Evolutionary conservation across 129 eudicot genomes (phyloP).

Genomic region (Sambucus nigra): DNA sequence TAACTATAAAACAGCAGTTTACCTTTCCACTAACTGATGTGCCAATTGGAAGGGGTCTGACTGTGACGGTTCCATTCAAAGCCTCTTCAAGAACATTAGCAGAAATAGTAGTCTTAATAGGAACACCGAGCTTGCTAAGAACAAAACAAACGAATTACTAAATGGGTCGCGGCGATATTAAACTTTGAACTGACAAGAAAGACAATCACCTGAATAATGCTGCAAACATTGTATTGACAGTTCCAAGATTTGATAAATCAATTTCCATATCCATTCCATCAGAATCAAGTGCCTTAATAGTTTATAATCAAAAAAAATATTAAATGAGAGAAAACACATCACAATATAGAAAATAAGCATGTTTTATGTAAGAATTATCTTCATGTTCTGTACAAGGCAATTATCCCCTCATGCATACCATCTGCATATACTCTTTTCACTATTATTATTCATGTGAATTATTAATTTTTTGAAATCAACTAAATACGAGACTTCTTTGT

Average conservation of each 20-base stretch:
- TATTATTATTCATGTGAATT: too few relatives aligned
- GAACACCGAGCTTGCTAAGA: conserved; percentile 92
- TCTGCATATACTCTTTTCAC: too few relatives aligned
- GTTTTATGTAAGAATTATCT: too few relatives aligned
- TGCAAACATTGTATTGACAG: conserved; percentile 98
- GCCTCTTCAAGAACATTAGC: conserved; percentile 99
- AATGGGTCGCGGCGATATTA: conserved; percentile 1
- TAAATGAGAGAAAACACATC: too few relatives aligned
- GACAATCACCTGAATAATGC: conserved; percentile 78
- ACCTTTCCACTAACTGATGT: conserved; percentile 98
- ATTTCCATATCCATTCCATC: conserved; percentile 99
- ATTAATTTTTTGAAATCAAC: too few relatives aligned
- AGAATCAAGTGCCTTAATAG: conserved; percentile 75
- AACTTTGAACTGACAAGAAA: neutral
- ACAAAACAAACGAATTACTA: conserved; percentile 11
- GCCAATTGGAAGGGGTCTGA: conserved; percentile 92
- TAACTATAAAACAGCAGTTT: conserved; percentile 2
- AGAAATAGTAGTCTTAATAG: conserved; percentile 96
- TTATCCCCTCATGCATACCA: too few relatives aligned
- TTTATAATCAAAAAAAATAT: neutral
- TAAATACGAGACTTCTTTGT: too few relatives aligned
- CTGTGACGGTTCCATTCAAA: conserved; percentile 82
- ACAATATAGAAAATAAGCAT: too few relatives aligned
- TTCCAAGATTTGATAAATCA: conserved; percentile 95
- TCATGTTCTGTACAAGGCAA: too few relatives aligned